phyloP scores from a whole-genome alignment of 805 yeast genomes.

The Saccharomycopsis vini region DNA sequence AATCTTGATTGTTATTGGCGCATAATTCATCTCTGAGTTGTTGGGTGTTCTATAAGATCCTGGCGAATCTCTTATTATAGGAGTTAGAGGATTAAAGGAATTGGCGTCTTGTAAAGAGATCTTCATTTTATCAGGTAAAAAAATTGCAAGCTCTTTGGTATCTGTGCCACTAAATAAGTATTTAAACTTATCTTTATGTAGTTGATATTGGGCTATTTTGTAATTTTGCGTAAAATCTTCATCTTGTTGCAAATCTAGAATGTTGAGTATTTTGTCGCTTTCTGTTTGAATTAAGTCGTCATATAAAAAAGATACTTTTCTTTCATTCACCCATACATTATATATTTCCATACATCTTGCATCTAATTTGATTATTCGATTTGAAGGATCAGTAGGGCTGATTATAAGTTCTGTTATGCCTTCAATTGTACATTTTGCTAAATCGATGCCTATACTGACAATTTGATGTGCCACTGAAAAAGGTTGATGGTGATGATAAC shows the following conservation, averaged over 20 bases:
- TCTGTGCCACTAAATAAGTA: constrained; percentile 43
- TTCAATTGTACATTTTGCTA: constrained; percentile 43
- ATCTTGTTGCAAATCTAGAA: constrained; percentile 16
- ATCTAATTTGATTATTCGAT: constrained; percentile 61
- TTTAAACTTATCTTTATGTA: constrained; percentile 43
- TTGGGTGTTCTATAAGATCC: constrained; percentile 30
- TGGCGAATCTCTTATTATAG: constrained; percentile 32
- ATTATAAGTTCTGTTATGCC: constrained; percentile 83
- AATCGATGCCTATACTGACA: constrained; percentile 70
- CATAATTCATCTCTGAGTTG: constrained; percentile 43
- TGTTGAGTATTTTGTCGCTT: constrained; percentile 28
- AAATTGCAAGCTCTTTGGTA: constrained; percentile 57
- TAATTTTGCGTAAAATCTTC: constrained; percentile 10
- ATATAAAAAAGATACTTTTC: constrained; percentile 46
- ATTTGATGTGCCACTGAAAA: constrained; percentile 79
- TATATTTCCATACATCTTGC: constrained; percentile 66
- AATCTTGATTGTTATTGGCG: constrained; percentile 65
- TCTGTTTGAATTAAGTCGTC: constrained; percentile 40
- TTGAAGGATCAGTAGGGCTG: constrained; percentile 53
- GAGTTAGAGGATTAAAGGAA: constrained; percentile 28
- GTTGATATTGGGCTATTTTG: constrained; percentile 43
- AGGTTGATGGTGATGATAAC: constrained; percentile 27
- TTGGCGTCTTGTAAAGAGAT: constrained; percentile 49
- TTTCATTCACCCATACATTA: constrained; percentile 56
- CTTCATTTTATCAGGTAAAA: constrained; percentile 57